Evolutionary conservation across 345 rosid species (phyloP), one percentile per base, ranked within the genome.

Genomic region (Gossypium longicalyx): DNA sequence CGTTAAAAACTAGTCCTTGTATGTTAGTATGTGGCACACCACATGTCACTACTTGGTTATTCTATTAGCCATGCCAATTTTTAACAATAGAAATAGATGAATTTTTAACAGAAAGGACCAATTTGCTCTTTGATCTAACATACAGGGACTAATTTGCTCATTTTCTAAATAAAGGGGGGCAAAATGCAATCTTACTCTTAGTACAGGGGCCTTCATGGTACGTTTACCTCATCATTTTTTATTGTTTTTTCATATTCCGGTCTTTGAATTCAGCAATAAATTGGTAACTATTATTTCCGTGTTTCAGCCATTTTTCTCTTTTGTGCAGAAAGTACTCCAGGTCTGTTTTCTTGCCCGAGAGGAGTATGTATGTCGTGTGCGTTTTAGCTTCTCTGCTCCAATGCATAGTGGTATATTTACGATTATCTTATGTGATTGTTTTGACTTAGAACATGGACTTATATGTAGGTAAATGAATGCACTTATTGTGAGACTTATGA

Each of bases 361-460:
- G 53, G 56, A 67, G 57, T 48, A 67, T 67, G 56, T 22, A 3
- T 48, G 57, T 8, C 8, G 2, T 23, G 22, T 20, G 9, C 56
- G 2, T 20, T 67, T 67, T 47, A 67, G 41, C 71, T 5, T 13
- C 57, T 67, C 43, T 23, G 71, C 20, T 47, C 12, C 56, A 13
- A 48, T 51, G 77, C 70, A 10, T 29, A 20, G 60, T 63, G 69
- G 76, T 62, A 1, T 29, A 12, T 74, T 27, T 17, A 51, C 20
- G 23, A 23, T 8, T 13, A 23, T 48, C 56, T 67, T 15, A 1
- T 22, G 41, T 60, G 17, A 17, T 61, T 73, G 58, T 60, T 60
- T 73, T 15, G 49, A 48, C 58, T 73, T 63, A 29, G 77, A 29
- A 67, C 43, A 8, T 29, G 23, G 19, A 67, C 71, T 67, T 67